Base-by-base conservation (phyloP, 176 grass and related monocot genomes). In the Avena sativa region DNA sequence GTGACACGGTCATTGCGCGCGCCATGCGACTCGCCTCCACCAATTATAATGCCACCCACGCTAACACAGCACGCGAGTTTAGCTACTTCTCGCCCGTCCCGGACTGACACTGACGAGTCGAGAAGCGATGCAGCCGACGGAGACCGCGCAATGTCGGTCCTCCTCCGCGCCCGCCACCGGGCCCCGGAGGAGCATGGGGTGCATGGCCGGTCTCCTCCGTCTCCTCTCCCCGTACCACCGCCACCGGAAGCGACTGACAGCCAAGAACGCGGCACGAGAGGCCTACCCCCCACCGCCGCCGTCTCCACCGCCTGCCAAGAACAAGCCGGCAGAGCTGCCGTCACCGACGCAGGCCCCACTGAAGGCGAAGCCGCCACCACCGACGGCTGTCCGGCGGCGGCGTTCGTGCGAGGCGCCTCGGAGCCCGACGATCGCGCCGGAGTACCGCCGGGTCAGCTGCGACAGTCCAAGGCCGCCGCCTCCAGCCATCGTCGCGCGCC, bases 161-260 rank as follows among this genome's bases (percentile, higher is more conserved):
- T 48, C 73, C 34, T 83, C 68, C 64, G 44, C 79, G 21, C 69
- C 86, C 84, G 48, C 60, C 23, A 8, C 90, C 38, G 12, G 16
- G 6, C 75, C 81, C 28, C 81, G 85, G 43, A 76, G 81, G 66
- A 85, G 80, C 72, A 3, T 96, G 6, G 97, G 97, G 48, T 99
- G 97, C 97, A 93, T 99, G 89, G 90, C 97, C 1, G 92, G 97
- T 13, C 85, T 99, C 75, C 80, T 99, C 63, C 94, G 87, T 23
- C 89, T 99, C 40, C 84, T 99, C 88, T 96, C 90, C 10, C 92
- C 89, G 47, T 92, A 96, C 85, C 88, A 96, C 80, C 94, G 89
- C 59, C 91, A 95, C 58, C 85, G 87, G 68, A 99, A 99, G 66
- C 97, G 97, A 46, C 87, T 98, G 79, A 92, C 94, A 40, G 81